Conservation (phyloP, 257 asterid genomes). For the Penstemon newberryi region DNA sequence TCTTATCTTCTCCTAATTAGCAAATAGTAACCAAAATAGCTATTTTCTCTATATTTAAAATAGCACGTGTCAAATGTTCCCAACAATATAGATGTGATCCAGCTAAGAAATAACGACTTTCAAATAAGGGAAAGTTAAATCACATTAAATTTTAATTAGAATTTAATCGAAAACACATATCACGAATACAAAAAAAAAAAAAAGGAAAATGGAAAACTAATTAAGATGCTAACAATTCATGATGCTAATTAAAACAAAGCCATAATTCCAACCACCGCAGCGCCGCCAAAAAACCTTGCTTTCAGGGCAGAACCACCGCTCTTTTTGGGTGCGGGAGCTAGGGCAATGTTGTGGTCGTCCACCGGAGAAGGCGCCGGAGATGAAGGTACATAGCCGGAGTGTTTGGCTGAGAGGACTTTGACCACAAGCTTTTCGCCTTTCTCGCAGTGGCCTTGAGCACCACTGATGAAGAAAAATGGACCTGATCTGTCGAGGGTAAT, state of each 20-base stretch:
- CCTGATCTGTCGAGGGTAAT: constrained; percentile 48
- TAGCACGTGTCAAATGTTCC: too few relatives aligned
- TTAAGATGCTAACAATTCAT: too few relatives aligned
- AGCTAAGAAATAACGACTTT: too few relatives aligned
- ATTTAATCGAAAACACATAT: too few relatives aligned
- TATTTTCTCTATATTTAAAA: too few relatives aligned
- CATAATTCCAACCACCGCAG: constrained; percentile 24
- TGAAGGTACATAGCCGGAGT: constrained; percentile 3
- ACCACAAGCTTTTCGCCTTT: constrained; percentile 56
- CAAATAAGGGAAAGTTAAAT: too few relatives aligned
- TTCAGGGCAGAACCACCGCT: constrained; percentile 17
- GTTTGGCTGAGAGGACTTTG: constrained; percentile 42
- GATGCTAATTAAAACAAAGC: constrained; percentile 21
- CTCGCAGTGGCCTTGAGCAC: constrained; percentile 59
- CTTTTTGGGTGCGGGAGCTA: constrained; percentile 42
- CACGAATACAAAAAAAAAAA: too few relatives aligned
- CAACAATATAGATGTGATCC: too few relatives aligned
- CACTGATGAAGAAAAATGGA: constrained; percentile 62
- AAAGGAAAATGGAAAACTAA: too few relatives aligned
- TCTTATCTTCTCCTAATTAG: too few relatives aligned
- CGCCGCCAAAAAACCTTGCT: constrained; percentile 9
- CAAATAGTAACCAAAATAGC: too few relatives aligned
- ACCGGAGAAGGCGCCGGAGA: constrained; percentile 38
- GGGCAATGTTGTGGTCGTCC: constrained; percentile 11
- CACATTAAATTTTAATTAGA: too few relatives aligned